Percentiles rank a stretch among this genome's conserved stretches.
These are phyloP conservation scores for Endoconidiophora polonica DNA, from an alignment of 2,329 filamentous ascomycete genomes.

Conservation along the genomic window DNA sequence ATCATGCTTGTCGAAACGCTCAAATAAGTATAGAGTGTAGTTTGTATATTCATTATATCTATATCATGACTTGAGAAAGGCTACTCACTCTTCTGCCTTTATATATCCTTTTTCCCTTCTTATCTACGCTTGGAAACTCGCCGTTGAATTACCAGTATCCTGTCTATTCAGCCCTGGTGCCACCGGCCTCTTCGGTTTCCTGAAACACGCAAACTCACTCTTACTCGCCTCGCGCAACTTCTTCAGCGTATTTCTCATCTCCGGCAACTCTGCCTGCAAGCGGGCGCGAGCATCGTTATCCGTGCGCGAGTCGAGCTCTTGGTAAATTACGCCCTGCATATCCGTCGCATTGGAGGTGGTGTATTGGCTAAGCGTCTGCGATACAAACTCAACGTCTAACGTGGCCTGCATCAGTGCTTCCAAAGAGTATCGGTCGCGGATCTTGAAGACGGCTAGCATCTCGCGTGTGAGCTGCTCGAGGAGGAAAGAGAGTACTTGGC, in stretches of 20 bases:
- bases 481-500: slow-evolving; percentile 69
- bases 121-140: not conserved
- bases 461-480: slow-evolving; percentile 66
- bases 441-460: slow-evolving; percentile 66
- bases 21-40: no score
- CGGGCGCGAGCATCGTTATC: slow-evolving; percentile 68
- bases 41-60: no score
- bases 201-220: slow-evolving; percentile 78
- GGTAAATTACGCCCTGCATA: slow-evolving; percentile 78
- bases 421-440: slow-evolving; percentile 52
- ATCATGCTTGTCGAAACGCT: no score
- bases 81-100: no score
- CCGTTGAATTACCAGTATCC: slow-evolving; percentile 7
- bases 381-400: slow-evolving; percentile 89
- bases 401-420: slow-evolving; percentile 89
- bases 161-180: slow-evolving; percentile 10
- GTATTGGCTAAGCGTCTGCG: slow-evolving; percentile 81
- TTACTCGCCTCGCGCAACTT: slow-evolving; percentile 63
- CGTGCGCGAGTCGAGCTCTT: slow-evolving; percentile 75
- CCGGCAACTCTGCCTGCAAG: slow-evolving; percentile 73
- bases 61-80: no score
- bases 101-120: no score
- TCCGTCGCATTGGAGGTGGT: slow-evolving; percentile 68
- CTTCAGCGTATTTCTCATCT: slow-evolving; percentile 79
- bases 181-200: slow-evolving; percentile 35